phyloP scores from a whole-genome alignment of 495 filamentous ascomycete species.

The Acidomyces sp. region DNA sequence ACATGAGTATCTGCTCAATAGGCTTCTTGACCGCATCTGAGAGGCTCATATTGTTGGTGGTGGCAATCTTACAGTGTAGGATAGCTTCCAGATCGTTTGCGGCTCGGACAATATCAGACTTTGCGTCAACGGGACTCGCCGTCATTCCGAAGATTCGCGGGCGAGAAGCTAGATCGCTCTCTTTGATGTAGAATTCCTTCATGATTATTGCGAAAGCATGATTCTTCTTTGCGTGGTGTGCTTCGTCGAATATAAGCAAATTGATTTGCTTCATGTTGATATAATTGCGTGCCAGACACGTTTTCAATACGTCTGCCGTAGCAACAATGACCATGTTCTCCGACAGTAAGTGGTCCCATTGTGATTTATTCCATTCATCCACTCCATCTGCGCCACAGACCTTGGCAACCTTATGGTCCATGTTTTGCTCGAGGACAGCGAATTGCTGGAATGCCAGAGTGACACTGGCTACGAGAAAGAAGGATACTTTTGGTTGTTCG shows the following conservation, averaged over 20 bases:
- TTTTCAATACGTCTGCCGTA: conserved; percentile 74
- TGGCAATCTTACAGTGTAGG: conserved; percentile 71
- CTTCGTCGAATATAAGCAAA: conserved; percentile 89
- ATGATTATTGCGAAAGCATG: conserved; percentile 89
- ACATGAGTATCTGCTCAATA: conserved; percentile 47
- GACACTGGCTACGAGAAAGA: conserved; percentile 87
- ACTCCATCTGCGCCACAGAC: conserved; percentile 63
- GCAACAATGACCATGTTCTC: conserved; percentile 83
- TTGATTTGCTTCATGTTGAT: conserved; percentile 77
- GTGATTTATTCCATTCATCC: conserved; percentile 51
- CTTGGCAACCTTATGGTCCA: conserved; percentile 66
- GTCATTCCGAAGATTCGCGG: conserved; percentile 96
- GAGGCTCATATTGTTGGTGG: conserved; percentile 52
- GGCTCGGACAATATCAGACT: conserved; percentile 52
- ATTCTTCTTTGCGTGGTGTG: conserved; percentile 90
- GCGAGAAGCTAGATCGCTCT: conserved; percentile 32
- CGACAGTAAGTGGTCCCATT: conserved; percentile 54
- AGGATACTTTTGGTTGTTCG: conserved; percentile 50
- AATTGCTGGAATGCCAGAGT: conserved; percentile 86
- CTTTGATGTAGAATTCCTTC: conserved; percentile 61
- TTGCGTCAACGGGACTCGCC: conserved; percentile 85
- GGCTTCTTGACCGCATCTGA: conserved; percentile 47
- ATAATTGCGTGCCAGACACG: conserved; percentile 68
- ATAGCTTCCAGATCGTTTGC: conserved; percentile 62
- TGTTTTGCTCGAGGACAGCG: conserved; percentile 67